Evolutionary conservation across 805 yeast genomes (phyloP), one percentile per base, ranked within the genome.

Genomic region (Kluyveromyces nonfermentans): DNA sequence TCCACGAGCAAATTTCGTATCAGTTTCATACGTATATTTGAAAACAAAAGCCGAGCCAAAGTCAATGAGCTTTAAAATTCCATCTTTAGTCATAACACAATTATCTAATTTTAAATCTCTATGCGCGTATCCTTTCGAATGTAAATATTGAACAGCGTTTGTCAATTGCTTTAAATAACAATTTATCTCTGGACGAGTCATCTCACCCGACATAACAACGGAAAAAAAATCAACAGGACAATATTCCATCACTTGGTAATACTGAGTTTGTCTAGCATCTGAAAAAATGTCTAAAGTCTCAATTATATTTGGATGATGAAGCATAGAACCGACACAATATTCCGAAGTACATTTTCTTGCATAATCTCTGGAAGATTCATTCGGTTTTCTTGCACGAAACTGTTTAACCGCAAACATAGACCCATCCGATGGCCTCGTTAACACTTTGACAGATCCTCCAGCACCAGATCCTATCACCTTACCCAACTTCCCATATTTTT

Each of bases 301-400:
- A 53, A 85, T 83, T 49, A 85, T 75, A 60, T 85, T 84, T 43
- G 90, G 87, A 64, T 85, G 93, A 52, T 80, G 83, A 46, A 85
- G 68, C 17, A 90, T 82, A 18, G 86, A 79, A 14, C 95, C 95
- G 46, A 85, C 83, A 64, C 93, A 82, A 60, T 82, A 85, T 59
- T 85, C 95, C n/a, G 89, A 87, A 1, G 90, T 84, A 58, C 89
- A 83, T 65, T 85, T 85, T 52, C 82, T 79, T n/a, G 88, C 83
- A 57, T 85, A 85, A 50, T 85, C 93, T 58, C 80, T 80, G 45
- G 78, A 71, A 8, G 78, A 64, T 59, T 85, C 95, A 56, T 77
- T 80, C 33, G 80, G 75, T 57, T 82, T 72, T 49, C 84, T 72
- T 12, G 85, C 76, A 54, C 90, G 73, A 56, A 85, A 85, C 62